Percentiles rank a stretch among this genome's conserved stretches.
Conservation (phyloP, 2,329 filamentous ascomycete species). For the Pseudocercospora crystallina region DNA sequence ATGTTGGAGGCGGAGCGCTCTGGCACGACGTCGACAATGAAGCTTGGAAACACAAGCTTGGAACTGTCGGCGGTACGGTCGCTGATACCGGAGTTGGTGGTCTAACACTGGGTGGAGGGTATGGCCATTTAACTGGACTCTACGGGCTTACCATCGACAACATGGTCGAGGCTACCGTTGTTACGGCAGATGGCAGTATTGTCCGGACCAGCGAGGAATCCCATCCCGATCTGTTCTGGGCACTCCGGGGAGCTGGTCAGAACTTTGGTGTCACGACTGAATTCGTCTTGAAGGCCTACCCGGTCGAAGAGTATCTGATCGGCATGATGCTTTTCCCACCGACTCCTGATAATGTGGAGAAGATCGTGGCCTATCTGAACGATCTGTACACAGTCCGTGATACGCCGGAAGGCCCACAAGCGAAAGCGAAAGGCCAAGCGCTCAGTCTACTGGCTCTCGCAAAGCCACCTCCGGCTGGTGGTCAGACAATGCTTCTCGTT, state of each 20-base stretch:
- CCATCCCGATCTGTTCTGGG: constrained; percentile 53
- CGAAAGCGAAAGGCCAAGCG: constrained; percentile 20
- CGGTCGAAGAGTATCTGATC: constrained; percentile 36
- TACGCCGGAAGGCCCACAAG: constrained; percentile 13
- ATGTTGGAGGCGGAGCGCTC: constrained; percentile 24
- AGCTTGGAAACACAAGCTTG: constrained; percentile 52
- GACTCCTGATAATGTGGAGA: constrained; percentile 15
- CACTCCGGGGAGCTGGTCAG: constrained; percentile 46
- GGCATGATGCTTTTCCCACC: constrained; percentile 40
- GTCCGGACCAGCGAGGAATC: constrained; percentile 43
- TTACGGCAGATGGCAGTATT: constrained; percentile 43
- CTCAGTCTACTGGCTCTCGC: constrained; percentile 22
- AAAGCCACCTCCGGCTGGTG: constrained; percentile 26
- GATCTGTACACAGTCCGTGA: constrained; percentile 24
- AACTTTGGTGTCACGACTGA: constrained; percentile 50
- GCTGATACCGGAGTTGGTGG: constrained; percentile 64
- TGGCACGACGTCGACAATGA: constrained; percentile 45
- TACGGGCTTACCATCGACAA: constrained; percentile 58
- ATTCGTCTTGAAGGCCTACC: constrained; percentile 41
- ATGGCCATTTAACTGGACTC: constrained; percentile 50
- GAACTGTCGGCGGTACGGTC: constrained; percentile 62
- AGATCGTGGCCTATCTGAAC: constrained; percentile 22
- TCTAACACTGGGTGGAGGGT: constrained; percentile 48
- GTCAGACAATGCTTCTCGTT: constrained; percentile 26
- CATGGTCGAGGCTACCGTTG: constrained; percentile 42